Evolutionary conservation across 1,284 basidiomycete genomes (phyloP).

Genomic region (Exobasidium cylindrosporum): DNA sequence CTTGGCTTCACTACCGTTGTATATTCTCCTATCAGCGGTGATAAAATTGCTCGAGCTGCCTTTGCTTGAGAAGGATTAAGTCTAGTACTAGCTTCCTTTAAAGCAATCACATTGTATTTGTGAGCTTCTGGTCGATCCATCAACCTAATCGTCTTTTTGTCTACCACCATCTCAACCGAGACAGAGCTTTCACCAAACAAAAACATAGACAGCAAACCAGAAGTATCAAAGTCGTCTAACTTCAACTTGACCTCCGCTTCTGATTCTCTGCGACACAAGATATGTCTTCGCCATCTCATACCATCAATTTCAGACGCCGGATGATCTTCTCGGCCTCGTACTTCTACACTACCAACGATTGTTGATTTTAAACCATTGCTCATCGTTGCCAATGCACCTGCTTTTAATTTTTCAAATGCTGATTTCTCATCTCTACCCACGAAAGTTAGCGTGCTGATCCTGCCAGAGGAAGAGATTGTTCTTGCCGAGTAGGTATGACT

Average conservation of each 20-base stretch:
- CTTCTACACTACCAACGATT: not conserved
- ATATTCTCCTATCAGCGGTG: not conserved
- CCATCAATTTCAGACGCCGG: not conserved
- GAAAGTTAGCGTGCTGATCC: not conserved
- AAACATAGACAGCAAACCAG: not conserved
- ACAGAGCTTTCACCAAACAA: not conserved
- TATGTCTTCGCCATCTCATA: not conserved
- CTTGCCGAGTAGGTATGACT: conserved; percentile 1
- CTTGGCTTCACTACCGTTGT: not conserved
- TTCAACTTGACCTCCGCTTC: not conserved
- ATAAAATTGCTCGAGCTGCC: conserved; percentile 3
- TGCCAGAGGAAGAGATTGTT: not conserved
- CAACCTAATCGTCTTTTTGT: conserved; percentile 3
- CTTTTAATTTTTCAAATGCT: not conserved
- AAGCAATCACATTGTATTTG: not conserved
- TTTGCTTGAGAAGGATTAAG: conserved; percentile 1
- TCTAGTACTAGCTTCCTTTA: not conserved
- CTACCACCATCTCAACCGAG: not conserved
- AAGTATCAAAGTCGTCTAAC: not conserved
- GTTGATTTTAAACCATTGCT: not conserved
- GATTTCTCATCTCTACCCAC: not conserved
- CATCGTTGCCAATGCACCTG: not conserved
- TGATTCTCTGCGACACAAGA: not conserved
- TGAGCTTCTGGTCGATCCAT: not conserved
- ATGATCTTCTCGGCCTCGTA: conserved; percentile 5